These are phyloP conservation scores for Coffea eugenioides DNA, from an alignment of 257 asterid species.

Conservation along the genomic window DNA sequence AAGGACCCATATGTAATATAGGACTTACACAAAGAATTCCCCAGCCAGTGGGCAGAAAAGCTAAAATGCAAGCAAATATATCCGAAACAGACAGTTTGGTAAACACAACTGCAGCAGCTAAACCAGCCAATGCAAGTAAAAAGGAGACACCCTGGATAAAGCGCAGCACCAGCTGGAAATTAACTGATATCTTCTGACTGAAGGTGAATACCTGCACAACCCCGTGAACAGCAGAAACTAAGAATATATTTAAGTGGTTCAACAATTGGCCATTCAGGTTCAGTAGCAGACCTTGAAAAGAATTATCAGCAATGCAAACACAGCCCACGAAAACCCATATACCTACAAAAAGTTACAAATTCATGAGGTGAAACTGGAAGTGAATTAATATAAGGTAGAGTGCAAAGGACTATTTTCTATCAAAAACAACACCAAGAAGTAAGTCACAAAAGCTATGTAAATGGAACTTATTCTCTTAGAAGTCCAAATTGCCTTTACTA, in stretches of 20 bases:
- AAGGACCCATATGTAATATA: background rate
- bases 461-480: background rate
- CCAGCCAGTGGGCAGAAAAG: conserved; percentile 99
- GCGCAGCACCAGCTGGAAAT: conserved; percentile 90
- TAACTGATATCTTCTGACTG: conserved; percentile 96
- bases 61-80: conserved; percentile 82
- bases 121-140: conserved; percentile 78
- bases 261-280: background rate
- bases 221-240: conserved; percentile 12
- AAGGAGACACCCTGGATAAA: conserved; percentile 85
- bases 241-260: background rate
- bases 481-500: background rate
- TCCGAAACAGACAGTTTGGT: conserved; percentile 64
- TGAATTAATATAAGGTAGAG: background rate
- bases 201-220: conserved; percentile 84
- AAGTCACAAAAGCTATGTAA: background rate
- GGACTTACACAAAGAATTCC: conserved; percentile 88
- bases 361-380: background rate
- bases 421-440: background rate
- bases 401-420: background rate
- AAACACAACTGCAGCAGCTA: conserved; percentile 60
- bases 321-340: conserved; percentile 89
- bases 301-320: conserved; percentile 71
- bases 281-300: conserved; percentile 76
- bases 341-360: conserved; percentile 41